phyloP scores from a whole-genome alignment of 371 early-diverging fungal species.

The Mucor plumbeus region DNA sequence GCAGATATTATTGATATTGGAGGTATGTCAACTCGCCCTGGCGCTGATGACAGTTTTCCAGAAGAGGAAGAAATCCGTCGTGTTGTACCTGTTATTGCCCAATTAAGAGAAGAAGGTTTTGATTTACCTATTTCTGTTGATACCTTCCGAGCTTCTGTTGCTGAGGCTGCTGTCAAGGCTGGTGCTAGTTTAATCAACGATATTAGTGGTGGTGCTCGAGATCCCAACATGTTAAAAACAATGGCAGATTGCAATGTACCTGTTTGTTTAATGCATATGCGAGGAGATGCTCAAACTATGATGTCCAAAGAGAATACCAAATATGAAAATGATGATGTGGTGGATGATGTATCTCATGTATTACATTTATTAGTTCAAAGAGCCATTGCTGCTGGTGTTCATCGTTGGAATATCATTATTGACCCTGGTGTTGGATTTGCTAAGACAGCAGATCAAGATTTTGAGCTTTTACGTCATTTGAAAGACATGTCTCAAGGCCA shows the following conservation, averaged over 20 bases:
- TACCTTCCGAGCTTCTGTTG: conserved; percentile 87
- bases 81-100: conserved; percentile 87
- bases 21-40: conserved; percentile 94
- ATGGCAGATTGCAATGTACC: conserved; percentile 86
- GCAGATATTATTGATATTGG: conserved; percentile 97
- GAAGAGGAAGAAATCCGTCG: conserved; percentile 84
- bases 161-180: conserved; percentile 76
- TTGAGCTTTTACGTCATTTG: conserved; percentile 80
- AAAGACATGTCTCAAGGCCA: conserved; percentile 61
- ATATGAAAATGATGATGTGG: conserved; percentile 77
- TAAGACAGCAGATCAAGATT: conserved; percentile 86
- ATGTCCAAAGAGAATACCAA: conserved; percentile 61
- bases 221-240: conserved; percentile 79
- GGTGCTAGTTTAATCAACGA: conserved; percentile 95
- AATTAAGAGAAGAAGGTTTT: conserved; percentile 69
- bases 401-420: conserved; percentile 94
- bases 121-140: conserved; percentile 89
- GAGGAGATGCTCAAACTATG: conserved; percentile 94
- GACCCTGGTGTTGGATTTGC: conserved; percentile 99
- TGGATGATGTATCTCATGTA: conserved; percentile 73
- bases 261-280: conserved; percentile 97
- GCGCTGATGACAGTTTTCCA: conserved; percentile 75
- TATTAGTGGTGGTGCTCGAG: conserved; percentile 88
- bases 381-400: conserved; percentile 82
- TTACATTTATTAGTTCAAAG: conserved; percentile 68